Percentiles rank a stretch among this genome's conserved stretches.
Conservation (phyloP, 495 filamentous ascomycete genomes). For the Apodospora peruviana region DNA sequence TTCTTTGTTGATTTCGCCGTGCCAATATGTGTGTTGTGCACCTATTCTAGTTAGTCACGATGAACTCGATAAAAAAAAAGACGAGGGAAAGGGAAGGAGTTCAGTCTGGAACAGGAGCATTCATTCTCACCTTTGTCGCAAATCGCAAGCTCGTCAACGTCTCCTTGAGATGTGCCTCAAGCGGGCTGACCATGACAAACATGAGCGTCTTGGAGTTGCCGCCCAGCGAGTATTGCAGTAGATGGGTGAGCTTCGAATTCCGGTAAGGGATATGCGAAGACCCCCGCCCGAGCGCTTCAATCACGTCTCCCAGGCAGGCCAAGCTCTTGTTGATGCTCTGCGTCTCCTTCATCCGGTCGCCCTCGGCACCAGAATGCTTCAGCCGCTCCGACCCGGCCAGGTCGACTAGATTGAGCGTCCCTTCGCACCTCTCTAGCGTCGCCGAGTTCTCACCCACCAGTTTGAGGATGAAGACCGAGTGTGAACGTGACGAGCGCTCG, state of each 20-base stretch:
- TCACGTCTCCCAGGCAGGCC: slow-evolving; percentile 89
- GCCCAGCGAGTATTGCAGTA: slow-evolving; percentile 90
- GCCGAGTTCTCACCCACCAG: slow-evolving; percentile 74
- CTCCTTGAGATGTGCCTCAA: slow-evolving; percentile 87
- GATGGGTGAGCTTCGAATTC: slow-evolving; percentile 94
- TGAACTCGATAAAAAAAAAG: too few relatives aligned
- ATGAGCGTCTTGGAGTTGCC: slow-evolving; percentile 97
- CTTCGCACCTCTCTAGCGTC: slow-evolving; percentile 80
- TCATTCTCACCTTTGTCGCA: slow-evolving; percentile 70
- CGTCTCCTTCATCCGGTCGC: slow-evolving; percentile 85
- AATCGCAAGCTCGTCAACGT: slow-evolving; percentile 94
- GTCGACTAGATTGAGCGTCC: slow-evolving; percentile 94
- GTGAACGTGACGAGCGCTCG: slow-evolving; percentile 85
- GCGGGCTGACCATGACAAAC: slow-evolving; percentile 96
- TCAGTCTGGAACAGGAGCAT: neutral
- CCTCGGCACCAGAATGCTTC: slow-evolving; percentile 75
- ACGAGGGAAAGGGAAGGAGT: slow-evolving; percentile 2
- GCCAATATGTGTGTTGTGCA: slow-evolving; percentile 84
- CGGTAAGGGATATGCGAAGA: slow-evolving; percentile 88
- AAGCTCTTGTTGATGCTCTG: slow-evolving; percentile 96
- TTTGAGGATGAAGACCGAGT: slow-evolving; percentile 94
- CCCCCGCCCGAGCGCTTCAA: slow-evolving; percentile 81
- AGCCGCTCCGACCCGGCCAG: slow-evolving; percentile 89
- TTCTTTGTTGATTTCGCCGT: slow-evolving; percentile 74
- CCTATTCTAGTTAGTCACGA: too few relatives aligned